phyloP scores from a whole-genome alignment of 257 asterid genomes.

The Petrea volubilis region DNA sequence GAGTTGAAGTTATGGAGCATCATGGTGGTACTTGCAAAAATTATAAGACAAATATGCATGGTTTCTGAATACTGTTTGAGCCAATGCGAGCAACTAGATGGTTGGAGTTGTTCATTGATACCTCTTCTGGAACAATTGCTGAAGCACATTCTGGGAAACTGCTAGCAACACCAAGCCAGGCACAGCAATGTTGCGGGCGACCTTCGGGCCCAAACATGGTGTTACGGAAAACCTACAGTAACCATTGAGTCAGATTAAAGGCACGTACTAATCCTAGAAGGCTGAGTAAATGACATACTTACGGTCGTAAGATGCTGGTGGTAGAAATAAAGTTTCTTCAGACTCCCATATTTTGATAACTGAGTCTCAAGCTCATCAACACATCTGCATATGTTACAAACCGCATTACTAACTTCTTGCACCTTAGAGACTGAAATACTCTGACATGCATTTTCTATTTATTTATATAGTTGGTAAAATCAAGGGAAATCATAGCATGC shows the following conservation, averaged over 20 bases:
- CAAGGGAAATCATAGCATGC: not conserved
- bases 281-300: slow-evolving; percentile 36
- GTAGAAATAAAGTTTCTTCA: slow-evolving; percentile 94
- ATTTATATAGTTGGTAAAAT: not conserved
- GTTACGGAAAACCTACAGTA: slow-evolving; percentile 85
- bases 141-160: slow-evolving; percentile 99
- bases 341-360: slow-evolving; percentile 85
- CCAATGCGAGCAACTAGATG: slow-evolving; percentile 22
- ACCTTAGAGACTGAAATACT: slow-evolving; percentile 19
- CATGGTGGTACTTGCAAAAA: slow-evolving; percentile 22
- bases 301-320: slow-evolving; percentile 97
- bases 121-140: slow-evolving; percentile 92
- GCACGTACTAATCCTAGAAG: slow-evolving; percentile 9
- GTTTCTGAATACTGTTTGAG: slow-evolving; percentile 7
- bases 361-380: slow-evolving; percentile 96
- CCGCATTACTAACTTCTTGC: slow-evolving; percentile 23
- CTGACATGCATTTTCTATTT: slow-evolving; percentile 16
- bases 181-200: slow-evolving; percentile 99
- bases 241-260: slow-evolving; percentile 33
- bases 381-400: slow-evolving; percentile 66
- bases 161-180: slow-evolving; percentile 99
- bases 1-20: slow-evolving; percentile 15
- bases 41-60: slow-evolving; percentile 15
- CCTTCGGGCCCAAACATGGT: slow-evolving; percentile 99
- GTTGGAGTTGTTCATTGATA: slow-evolving; percentile 31